Evolutionary conservation across 2,329 filamentous ascomycete genomes (phyloP).

Genomic region (Fusarium robinianum): DNA sequence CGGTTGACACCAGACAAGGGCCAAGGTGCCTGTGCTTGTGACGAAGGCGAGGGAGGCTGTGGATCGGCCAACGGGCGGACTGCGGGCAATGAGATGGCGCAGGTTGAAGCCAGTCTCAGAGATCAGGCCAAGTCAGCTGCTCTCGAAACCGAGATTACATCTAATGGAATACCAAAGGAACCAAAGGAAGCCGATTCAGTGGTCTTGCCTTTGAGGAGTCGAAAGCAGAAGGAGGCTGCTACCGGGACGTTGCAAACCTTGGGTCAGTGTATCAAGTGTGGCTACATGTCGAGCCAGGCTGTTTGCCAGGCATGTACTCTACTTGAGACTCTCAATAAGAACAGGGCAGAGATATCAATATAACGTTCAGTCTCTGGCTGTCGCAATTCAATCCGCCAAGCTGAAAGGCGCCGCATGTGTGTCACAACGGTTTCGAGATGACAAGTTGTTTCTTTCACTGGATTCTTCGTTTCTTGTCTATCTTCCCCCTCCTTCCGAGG

Average conservation of each 20-base stretch:
- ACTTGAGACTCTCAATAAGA: conserved; percentile 89
- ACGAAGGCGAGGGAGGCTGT: conserved; percentile 62
- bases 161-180: conserved; percentile 29
- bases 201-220: conserved; percentile 42
- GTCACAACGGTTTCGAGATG: background rate
- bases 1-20: conserved; percentile 59
- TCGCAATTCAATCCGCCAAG: background rate
- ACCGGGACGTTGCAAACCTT: conserved; percentile 68
- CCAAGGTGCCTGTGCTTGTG: conserved; percentile 43
- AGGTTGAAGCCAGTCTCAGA: conserved; percentile 66
- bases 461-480: conserved; percentile 25
- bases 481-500: conserved; percentile 8
- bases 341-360: conserved; percentile 62
- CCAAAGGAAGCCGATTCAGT: conserved; percentile 38
- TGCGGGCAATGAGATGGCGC: conserved; percentile 77
- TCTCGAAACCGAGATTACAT: conserved; percentile 42
- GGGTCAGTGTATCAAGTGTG: conserved; percentile 83
- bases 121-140: conserved; percentile 22
- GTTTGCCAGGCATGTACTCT: conserved; percentile 93
- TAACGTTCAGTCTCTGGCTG: conserved; percentile 37
- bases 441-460: conserved; percentile 2
- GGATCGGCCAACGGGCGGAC: conserved; percentile 66
- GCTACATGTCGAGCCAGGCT: conserved; percentile 92
- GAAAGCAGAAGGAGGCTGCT: conserved; percentile 35
- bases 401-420: background rate